Percentiles rank a stretch among this genome's conserved stretches.
phyloP scores from a whole-genome alignment of 768 basidiomycete genomes.

The Suillus placidus region DNA sequence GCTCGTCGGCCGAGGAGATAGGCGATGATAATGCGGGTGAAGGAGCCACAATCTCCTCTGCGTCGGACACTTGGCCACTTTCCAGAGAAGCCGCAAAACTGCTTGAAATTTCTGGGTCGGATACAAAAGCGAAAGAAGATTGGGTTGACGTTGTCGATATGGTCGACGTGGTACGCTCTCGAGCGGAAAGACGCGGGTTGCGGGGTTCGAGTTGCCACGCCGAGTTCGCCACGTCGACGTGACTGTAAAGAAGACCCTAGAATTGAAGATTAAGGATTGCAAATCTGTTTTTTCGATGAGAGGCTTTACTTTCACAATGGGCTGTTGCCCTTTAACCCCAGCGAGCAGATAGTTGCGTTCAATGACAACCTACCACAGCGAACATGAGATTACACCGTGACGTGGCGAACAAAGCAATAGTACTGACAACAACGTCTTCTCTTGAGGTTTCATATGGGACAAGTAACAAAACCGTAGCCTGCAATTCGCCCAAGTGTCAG shows the following conservation, averaged over 20 bases:
- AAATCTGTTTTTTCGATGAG: conserved; percentile 8
- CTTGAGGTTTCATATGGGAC: conserved; percentile 72
- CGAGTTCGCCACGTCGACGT: conserved; percentile 65
- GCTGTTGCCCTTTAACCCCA: conserved; percentile 68
- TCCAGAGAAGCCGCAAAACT: conserved; percentile 84
- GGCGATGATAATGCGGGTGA: conserved; percentile 70
- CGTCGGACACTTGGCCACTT: conserved; percentile 71
- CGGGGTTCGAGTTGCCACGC: conserved; percentile 83
- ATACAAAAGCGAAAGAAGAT: conserved; percentile 80
- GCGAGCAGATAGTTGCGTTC: conserved; percentile 74
- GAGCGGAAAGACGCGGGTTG: conserved; percentile 42
- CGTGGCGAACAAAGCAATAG: not conserved
- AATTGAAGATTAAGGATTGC: conserved; percentile 1
- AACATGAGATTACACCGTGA: conserved; percentile 3
- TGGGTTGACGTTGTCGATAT: conserved; percentile 75
- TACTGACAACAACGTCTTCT: conserved; percentile 68
- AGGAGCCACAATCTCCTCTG: conserved; percentile 57
- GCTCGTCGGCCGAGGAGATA: conserved; percentile 60
- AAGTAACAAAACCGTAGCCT: conserved; percentile 79
- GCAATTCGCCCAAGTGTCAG: conserved; percentile 21
- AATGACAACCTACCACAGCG: conserved; percentile 59
- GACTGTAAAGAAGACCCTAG: conserved; percentile 75
- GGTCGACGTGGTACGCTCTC: conserved; percentile 77
- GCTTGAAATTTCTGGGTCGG: conserved; percentile 85
- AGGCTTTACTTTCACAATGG: conserved; percentile 68